A percentile compares a stretch with the other conserved stretches of the same genome.
Evolutionary conservation across 164 flowering plant genomes (phyloP).

Genomic region (Liriodendron chinense): DNA sequence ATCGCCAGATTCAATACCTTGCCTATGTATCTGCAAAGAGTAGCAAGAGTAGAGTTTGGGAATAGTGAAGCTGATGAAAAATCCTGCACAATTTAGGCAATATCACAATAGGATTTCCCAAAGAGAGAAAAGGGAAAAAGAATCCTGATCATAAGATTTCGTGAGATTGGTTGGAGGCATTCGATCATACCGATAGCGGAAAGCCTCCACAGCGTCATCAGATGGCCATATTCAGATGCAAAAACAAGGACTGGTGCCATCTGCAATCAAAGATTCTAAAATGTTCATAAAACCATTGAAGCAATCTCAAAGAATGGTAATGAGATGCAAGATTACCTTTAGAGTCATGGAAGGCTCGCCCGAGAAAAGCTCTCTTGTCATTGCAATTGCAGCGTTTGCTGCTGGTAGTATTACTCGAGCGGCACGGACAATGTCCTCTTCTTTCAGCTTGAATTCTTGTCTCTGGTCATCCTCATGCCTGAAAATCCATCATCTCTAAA

Average conservation of each 20-base stretch:
- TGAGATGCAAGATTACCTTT: conserved; percentile 43
- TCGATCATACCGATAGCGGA: conserved; percentile 56
- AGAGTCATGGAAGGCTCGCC: conserved; percentile 93
- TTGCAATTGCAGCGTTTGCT: conserved; percentile 63
- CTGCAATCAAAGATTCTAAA: conserved; percentile 30
- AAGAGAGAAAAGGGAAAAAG: neutral
- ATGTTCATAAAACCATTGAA: conserved; percentile 1
- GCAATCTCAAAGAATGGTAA: conserved; percentile 6
- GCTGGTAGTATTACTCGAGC: conserved; percentile 68
- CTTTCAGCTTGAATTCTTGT: conserved; percentile 47
- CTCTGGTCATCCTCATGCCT: conserved; percentile 36
- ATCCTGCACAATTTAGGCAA: conserved; percentile 46
- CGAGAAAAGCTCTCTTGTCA: conserved; percentile 63
- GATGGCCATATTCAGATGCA: conserved; percentile 92
- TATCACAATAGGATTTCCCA: neutral
- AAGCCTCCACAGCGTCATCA: conserved; percentile 72
- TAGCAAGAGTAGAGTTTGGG: conserved; percentile 77
- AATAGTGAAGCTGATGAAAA: conserved; percentile 65
- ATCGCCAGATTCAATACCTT: conserved; percentile 40
- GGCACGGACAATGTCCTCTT: conserved; percentile 58
- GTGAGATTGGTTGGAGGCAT: neutral
- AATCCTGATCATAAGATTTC: neutral
- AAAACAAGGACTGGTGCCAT: conserved; percentile 68
- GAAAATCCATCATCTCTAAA: conserved; percentile 1
- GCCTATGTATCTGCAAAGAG: conserved; percentile 44